Evolutionary conservation across 2,329 filamentous ascomycete genomes (phyloP), one percentile per base, ranked within the genome.

Genomic region (Chalara sp.): DNA sequence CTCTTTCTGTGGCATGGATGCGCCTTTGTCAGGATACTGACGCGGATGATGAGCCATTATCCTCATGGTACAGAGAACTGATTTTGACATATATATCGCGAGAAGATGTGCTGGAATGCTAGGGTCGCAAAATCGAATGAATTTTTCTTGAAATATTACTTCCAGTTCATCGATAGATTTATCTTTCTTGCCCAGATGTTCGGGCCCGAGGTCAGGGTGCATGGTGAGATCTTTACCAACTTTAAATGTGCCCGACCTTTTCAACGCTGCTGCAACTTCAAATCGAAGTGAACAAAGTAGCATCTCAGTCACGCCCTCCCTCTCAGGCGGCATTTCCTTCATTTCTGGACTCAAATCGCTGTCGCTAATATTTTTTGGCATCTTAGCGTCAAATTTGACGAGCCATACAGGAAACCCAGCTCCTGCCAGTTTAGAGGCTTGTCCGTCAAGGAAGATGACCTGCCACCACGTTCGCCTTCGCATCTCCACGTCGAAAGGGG

Each of bases 391-490:
- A 48, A 72, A 77, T 35, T 65, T 68, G 6, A 66, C 61, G 2
- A 65, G 58, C 45, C 70, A 66, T 6, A 33, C 50, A n/a, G 60
- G 67, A 28, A 73, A 68, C 12, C 67, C 72, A 1, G 74, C 71
- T 8, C 79, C 79, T 10, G 77, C 72, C 47, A 81, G 72, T 57
- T 81, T 78, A 12, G 77, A 74, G 2, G 74, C 73, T 21, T 76
- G 74, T 11, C 78, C 70, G 58, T 86, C 82, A 1, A 84, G 70
- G n/a, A 81, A 74, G 32, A 82, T 66, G 13, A 85, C 72, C 54
- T 83, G 78, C 69, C 79, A 79, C 77, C 77, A 86, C 0, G 84
- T 64, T 2, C 82, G 73, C 13, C 82, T 73, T 32, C 81, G 73
- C 65, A 84, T 76, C 63, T 84, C 78, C 2, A 74, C 73, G 53